Conservation (phyloP, 2,329 filamentous ascomycete genomes). For the Teratosphaeria zuluensis region DNA sequence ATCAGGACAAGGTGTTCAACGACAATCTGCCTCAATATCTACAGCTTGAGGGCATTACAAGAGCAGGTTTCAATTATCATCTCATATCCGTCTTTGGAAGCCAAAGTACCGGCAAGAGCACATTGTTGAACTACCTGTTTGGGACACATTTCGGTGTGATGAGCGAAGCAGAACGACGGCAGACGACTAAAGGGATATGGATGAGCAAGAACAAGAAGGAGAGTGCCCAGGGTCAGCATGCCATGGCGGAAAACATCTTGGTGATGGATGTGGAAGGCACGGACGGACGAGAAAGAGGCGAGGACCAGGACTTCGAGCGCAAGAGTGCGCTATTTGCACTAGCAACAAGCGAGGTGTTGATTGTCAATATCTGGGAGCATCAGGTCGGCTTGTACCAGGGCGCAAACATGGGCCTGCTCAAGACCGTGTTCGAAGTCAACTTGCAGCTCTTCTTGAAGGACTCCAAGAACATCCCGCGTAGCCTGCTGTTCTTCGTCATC, state of each 20-base stretch:
- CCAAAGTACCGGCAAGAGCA: constrained; percentile 97
- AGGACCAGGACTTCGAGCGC: constrained; percentile 97
- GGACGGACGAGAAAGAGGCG: constrained; percentile 87
- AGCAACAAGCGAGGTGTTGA: constrained; percentile 93
- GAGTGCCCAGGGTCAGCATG: constrained; percentile 29
- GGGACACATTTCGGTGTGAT: constrained; percentile 95
- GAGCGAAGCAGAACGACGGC: constrained; percentile 84
- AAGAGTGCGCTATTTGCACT: constrained; percentile 96
- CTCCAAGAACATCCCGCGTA: constrained; percentile 80
- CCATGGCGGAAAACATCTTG: constrained; percentile 94
- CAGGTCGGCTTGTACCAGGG: constrained; percentile 97
- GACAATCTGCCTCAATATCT: constrained; percentile 78
- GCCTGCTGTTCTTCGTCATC: constrained; percentile 95
- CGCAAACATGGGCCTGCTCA: constrained; percentile 95
- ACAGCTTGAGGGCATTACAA: constrained; percentile 65
- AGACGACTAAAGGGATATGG: constrained; percentile 99
- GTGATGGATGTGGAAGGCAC: constrained; percentile 99
- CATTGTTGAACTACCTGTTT: constrained; percentile 89
- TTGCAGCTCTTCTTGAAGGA: constrained; percentile 94
- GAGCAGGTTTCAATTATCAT: constrained; percentile 97
- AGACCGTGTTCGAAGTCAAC: constrained; percentile 99
- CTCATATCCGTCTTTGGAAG: constrained; percentile 98
- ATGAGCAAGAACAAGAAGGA: constrained; percentile 87
- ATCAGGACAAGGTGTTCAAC: constrained; percentile 94
- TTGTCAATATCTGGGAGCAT: constrained; percentile 99